Evolutionary conservation across 1,139 yeast genomes (phyloP), one percentile per base, ranked within the genome.

Genomic region (Torulaspora pretoriensis): DNA sequence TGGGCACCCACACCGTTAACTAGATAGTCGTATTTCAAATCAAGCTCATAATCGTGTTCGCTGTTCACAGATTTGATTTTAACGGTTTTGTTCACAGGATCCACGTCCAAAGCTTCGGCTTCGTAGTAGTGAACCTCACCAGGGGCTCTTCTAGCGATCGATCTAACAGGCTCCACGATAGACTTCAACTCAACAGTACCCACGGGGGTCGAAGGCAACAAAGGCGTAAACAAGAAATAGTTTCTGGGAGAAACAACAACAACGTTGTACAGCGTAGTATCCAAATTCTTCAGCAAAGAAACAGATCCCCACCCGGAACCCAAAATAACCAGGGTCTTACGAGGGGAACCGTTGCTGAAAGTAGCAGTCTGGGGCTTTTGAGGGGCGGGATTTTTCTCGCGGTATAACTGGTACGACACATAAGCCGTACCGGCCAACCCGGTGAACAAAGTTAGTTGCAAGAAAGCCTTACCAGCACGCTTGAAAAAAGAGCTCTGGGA

Each of bases 301-400:
- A 85, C 81, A 12, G 95, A 79, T 47, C 95, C 97, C 97, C 97
- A 90, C 47, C 97, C 97, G 35, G 95, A 80, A 48, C 97, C 97
- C 57, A 90, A 76, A 54, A 90, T 81, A 45, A 90, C 95, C 61
- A 90, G 71, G 36, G 90, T 88, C 72, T 90, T 90, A 75, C 86
- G 87, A 64, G 83, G 79, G 48, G 86, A 78, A 31, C 92, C 92
- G 57, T 74, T 75, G 42, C 75, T 73, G 56, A 81, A 78, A 30
- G 72, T 67, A n/a, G 81, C 77, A 8, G 78, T 68, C 63, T 80
- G 84, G 14, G 78, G 76, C 42, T 69, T 62, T 64, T 83, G 90
- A 24, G 70, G 68, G 31, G 72, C 71, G 3, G 90, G 90, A 53
- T 74, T 73, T 4, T 78, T 69, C 67, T 84, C 94, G 38, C 69